These are phyloP conservation scores for Thinopyrum elongatum DNA, from an alignment of 176 grass and related monocot genomes.

Conservation along the genomic window DNA sequence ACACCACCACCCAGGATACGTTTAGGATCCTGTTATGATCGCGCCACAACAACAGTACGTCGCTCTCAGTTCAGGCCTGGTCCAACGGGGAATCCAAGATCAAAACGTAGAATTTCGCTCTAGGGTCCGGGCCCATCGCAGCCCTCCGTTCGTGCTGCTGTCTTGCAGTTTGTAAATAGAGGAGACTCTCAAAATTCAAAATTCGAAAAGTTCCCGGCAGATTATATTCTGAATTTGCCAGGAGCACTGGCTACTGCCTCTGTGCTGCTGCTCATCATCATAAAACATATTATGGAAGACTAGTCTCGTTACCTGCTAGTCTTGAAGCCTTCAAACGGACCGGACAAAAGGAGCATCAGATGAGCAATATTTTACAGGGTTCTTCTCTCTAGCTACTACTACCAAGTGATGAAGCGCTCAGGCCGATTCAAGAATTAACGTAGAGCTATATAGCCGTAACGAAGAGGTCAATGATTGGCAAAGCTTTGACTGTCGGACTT, in stretches of 20 bases:
- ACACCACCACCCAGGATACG: not conserved
- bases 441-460: not conserved
- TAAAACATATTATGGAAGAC: not conserved
- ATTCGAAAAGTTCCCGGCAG: not conserved
- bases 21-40: not conserved
- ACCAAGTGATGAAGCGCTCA: slow-evolving; percentile 18
- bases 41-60: not conserved
- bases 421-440: slow-evolving; percentile 28
- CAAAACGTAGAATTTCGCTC: not conserved
- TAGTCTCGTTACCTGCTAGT: slow-evolving; percentile 3
- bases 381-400: slow-evolving; percentile 14
- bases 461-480: slow-evolving; percentile 20
- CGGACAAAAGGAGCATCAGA: not conserved
- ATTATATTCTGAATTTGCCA: not conserved
- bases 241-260: not conserved
- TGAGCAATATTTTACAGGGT: not conserved
- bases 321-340: not conserved
- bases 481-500: slow-evolving; percentile 14
- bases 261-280: not conserved
- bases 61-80: not conserved
- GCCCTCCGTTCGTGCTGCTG: not conserved
- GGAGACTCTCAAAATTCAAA: no score
- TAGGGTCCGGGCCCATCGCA: not conserved
- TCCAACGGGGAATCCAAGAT: not conserved
- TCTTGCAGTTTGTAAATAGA: not conserved